A percentile compares a stretch with the other conserved stretches of the same genome.
Evolutionary conservation across 1,284 basidiomycete genomes (phyloP).

Genomic region (Gomphus bonarii): DNA sequence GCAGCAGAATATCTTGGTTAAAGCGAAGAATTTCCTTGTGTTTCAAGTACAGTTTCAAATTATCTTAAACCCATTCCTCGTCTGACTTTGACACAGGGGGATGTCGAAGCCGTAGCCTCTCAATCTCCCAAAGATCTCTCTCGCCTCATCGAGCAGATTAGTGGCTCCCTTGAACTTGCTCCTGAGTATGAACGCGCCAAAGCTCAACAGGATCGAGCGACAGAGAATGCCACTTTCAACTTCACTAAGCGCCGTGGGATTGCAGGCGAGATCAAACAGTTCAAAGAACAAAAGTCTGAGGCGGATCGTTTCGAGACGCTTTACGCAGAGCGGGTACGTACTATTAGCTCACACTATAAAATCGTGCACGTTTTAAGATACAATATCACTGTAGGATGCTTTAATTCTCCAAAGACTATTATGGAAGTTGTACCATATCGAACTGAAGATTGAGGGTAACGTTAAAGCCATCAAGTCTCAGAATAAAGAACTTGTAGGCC

Average conservation of each 20-base stretch:
- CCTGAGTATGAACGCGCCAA: conserved; percentile 87
- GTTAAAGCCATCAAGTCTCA: conserved; percentile 60
- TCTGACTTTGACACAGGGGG: conserved; percentile 38
- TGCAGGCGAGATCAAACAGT: conserved; percentile 92
- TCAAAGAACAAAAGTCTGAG: conserved; percentile 94
- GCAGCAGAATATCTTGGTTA: conserved; percentile 92
- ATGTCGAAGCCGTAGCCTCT: conserved; percentile 95
- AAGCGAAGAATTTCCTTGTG: conserved; percentile 99
- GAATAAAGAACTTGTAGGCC: conserved; percentile 56
- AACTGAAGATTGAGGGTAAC: conserved; percentile 67
- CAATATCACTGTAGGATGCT: conserved; percentile 48
- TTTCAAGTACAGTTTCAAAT: conserved; percentile 52
- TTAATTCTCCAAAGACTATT: conserved; percentile 75
- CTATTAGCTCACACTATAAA: neutral
- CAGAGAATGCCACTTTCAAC: conserved; percentile 89
- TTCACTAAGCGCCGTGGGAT: conserved; percentile 91
- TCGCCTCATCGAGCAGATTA: conserved; percentile 91
- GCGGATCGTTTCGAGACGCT: conserved; percentile 83
- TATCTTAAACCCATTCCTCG: conserved; percentile 7
- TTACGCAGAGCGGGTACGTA: conserved; percentile 56
- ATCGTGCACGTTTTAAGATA: neutral
- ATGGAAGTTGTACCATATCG: conserved; percentile 88
- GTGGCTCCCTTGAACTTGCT: conserved; percentile 84
- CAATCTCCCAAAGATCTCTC: conserved; percentile 90
- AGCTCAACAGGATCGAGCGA: conserved; percentile 79